Percentiles rank a stretch among this genome's conserved stretches.
Conservation (phyloP, 306 rosid species). For the Malus orientalis region DNA sequence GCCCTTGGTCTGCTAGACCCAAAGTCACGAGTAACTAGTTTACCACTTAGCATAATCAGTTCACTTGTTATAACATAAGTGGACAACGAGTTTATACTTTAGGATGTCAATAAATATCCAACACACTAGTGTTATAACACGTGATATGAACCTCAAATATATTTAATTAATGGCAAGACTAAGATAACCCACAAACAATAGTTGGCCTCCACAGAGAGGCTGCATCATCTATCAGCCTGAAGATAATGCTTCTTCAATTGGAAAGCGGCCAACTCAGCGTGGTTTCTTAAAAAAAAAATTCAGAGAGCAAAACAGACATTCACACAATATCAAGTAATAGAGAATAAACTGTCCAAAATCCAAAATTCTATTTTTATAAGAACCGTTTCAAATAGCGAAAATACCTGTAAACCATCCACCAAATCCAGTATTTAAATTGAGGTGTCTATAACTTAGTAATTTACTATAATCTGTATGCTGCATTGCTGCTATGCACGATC, state of each 20-base stretch:
- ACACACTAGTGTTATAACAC: not conserved
- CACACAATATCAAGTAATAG: not conserved
- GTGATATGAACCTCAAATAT: not conserved
- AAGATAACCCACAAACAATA: not conserved
- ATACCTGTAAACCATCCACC: slow-evolving; percentile 31
- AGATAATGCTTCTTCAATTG: not conserved
- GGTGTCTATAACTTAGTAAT: slow-evolving; percentile 18
- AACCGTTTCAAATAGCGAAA: slow-evolving; percentile 18
- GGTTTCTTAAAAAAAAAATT: not conserved
- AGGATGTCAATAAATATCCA: not conserved
- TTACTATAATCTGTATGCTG: slow-evolving; percentile 23
- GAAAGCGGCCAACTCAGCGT: not conserved
- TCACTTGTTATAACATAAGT: too few relatives aligned
- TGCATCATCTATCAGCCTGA: not conserved
- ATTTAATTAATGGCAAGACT: not conserved
- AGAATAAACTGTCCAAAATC: slow-evolving; percentile 4
- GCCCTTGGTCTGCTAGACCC: too few relatives aligned
- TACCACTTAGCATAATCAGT: too few relatives aligned
- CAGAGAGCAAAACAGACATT: not conserved
- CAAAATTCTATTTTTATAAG: slow-evolving; percentile 18
- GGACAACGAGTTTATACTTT: not conserved
- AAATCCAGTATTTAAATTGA: slow-evolving; percentile 18
- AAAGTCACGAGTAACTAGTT: too few relatives aligned
- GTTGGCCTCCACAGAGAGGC: not conserved
- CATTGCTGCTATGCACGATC: slow-evolving; percentile 36